These are phyloP conservation scores for Penicillium flavigenum DNA, from an alignment of 495 filamentous ascomycete genomes.

Conservation along the genomic window DNA sequence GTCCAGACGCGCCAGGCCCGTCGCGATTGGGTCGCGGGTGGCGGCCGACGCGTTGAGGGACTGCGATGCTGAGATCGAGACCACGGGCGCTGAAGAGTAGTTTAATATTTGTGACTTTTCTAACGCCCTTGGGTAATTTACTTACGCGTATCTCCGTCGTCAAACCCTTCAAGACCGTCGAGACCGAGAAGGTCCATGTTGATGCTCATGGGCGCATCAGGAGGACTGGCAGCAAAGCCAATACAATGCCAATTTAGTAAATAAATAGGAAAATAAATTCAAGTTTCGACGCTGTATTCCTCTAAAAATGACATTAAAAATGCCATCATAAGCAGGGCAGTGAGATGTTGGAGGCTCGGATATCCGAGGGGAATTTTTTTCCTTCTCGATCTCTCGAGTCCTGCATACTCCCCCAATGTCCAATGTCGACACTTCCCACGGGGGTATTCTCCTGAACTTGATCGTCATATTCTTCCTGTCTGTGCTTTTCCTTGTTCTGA, in stretches of 20 bases:
- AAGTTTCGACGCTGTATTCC: background rate
- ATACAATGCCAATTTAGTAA: background rate
- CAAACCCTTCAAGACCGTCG: conserved; percentile 12
- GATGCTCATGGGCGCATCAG: conserved; percentile 27
- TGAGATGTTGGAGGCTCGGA: background rate
- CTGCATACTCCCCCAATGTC: conserved; percentile 7
- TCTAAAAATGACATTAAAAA: background rate
- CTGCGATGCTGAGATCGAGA: conserved; percentile 86
- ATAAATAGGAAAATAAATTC: background rate
- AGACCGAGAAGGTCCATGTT: conserved; percentile 35
- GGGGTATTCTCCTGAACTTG: background rate
- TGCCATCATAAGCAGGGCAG: background rate
- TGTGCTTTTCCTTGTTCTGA: background rate
- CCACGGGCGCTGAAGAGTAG: conserved; percentile 54
- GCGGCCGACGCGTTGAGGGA: conserved; percentile 65
- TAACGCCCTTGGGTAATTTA: background rate
- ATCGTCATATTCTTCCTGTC: conserved; percentile 8
- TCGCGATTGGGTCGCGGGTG: conserved; percentile 56
- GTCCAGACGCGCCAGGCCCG: conserved; percentile 65
- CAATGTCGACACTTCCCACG: background rate
- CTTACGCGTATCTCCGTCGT: conserved; percentile 33
- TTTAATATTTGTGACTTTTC: background rate
- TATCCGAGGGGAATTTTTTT: conserved; percentile 12
- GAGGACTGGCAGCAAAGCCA: conserved; percentile 7
- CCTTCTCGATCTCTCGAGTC: background rate